These are phyloP conservation scores for Gillenia trifoliata DNA, from an alignment of 306 rosid species.

Conservation along the genomic window DNA sequence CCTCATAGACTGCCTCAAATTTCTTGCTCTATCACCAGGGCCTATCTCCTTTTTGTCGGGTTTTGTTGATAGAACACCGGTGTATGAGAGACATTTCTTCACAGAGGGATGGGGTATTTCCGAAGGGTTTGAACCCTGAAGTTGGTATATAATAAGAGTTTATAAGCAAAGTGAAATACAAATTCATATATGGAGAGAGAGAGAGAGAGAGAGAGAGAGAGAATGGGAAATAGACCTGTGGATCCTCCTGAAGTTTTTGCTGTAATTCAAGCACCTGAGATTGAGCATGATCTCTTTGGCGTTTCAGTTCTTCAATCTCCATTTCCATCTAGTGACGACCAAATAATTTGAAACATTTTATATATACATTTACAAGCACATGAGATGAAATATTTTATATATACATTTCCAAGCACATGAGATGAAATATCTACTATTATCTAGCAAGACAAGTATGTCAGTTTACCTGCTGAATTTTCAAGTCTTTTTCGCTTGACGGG, in stretches of 20 bases:
- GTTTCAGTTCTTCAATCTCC: conserved; percentile 92
- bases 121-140: conserved; percentile 53
- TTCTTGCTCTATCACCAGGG: conserved; percentile 52
- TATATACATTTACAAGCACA: conserved; percentile 7
- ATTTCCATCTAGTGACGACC: conserved; percentile 69
- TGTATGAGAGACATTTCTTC: conserved; percentile 86
- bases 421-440: too few species aligned
- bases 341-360: conserved; percentile 3
- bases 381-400: not conserved
- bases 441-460: not conserved
- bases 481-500: conserved; percentile 74
- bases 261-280: conserved; percentile 81
- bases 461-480: conserved; percentile 90
- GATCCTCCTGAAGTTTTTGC: conserved; percentile 71
- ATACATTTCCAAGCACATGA: conserved; percentile 1
- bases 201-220: not conserved
- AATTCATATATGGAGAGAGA: not conserved
- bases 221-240: conserved; percentile 42
- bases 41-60: conserved; percentile 42
- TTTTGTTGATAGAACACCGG: conserved; percentile 54
- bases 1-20: conserved; percentile 83
- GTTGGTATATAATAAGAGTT: not conserved
- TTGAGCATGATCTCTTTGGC: conserved; percentile 87
- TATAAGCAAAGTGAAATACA: conserved; percentile 13
- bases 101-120: conserved; percentile 58